phyloP scores from a whole-genome alignment of 148 eudicot species.

The Vaccinium vitisidaea region DNA sequence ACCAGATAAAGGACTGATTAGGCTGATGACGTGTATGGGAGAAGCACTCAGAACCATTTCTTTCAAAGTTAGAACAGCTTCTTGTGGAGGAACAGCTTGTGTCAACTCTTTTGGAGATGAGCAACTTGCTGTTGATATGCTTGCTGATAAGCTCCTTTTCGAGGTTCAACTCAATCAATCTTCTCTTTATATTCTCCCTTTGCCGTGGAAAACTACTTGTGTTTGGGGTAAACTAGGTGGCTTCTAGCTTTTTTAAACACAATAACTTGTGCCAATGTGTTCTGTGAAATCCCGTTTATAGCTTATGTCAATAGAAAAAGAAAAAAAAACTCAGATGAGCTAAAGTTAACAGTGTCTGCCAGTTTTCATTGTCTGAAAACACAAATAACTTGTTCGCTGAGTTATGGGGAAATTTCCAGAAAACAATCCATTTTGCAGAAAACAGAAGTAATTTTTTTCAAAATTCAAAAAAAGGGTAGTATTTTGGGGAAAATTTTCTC shows the following conservation, averaged over 20 bases:
- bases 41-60: constrained; percentile 92
- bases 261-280: neutral
- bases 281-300: neutral
- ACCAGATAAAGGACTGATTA: constrained; percentile 74
- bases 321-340: too few relatives aligned
- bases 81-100: constrained; percentile 97
- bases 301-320: neutral
- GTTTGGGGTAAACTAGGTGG: neutral
- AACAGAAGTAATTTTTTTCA: too few relatives aligned
- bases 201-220: neutral
- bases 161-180: constrained; percentile 42
- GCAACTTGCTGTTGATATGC: constrained; percentile 96
- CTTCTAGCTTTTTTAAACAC: neutral
- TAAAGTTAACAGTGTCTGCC: too few relatives aligned
- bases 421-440: too few relatives aligned
- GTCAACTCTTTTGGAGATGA: constrained; percentile 96
- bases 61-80: constrained; percentile 96
- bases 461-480: too few relatives aligned
- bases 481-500: too few relatives aligned
- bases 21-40: constrained; percentile 88
- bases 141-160: constrained; percentile 93
- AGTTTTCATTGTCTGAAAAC: too few relatives aligned
- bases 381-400: too few relatives aligned
- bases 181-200: neutral
- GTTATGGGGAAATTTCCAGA: too few relatives aligned